phyloP scores from a whole-genome alignment of 164 flowering plant species.

The Liquidambar formosana region DNA sequence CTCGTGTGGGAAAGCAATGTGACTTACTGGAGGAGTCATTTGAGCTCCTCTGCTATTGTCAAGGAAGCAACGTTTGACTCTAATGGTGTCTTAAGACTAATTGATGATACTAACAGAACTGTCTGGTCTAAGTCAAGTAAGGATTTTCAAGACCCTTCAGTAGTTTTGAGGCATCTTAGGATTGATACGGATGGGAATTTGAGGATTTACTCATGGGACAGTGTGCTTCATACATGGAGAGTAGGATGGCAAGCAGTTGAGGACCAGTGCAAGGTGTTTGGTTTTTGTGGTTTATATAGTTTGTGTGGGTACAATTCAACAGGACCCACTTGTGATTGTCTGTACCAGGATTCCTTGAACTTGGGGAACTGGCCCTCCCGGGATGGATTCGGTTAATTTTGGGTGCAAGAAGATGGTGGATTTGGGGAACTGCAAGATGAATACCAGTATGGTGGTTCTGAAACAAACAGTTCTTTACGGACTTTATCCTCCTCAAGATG shows the following conservation, averaged over 20 bases:
- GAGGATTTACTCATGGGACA: constrained; percentile 58
- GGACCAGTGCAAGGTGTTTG: constrained; percentile 57
- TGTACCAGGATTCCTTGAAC: constrained; percentile 30
- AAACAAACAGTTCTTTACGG: constrained; percentile 53
- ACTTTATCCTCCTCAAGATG: constrained; percentile 55
- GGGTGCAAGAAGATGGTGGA: constrained; percentile 52
- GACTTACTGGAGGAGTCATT: constrained; percentile 51
- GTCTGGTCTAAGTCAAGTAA: constrained; percentile 45
- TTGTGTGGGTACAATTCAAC: constrained; percentile 43
- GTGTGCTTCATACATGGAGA: constrained; percentile 32
- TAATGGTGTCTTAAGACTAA: constrained; percentile 38
- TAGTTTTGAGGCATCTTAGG: constrained; percentile 42
- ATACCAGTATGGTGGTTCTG: constrained; percentile 40
- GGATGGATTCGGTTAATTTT: constrained; percentile 21
- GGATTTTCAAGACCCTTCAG: constrained; percentile 44
- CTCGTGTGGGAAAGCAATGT: constrained; percentile 58
- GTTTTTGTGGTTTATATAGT: constrained; percentile 55
- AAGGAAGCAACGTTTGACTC: constrained; percentile 44
- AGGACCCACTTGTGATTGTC: constrained; percentile 47
- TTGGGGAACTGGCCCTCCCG: constrained; percentile 16
- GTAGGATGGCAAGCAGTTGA: constrained; percentile 60
- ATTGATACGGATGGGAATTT: constrained; percentile 61
- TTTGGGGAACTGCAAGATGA: constrained; percentile 48
- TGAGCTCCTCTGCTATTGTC: constrained; percentile 25
- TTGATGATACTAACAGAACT: constrained; percentile 25